Conservation (phyloP, 192 early-diverging fungal species). For the Phlyctochytrium arcticum region DNA sequence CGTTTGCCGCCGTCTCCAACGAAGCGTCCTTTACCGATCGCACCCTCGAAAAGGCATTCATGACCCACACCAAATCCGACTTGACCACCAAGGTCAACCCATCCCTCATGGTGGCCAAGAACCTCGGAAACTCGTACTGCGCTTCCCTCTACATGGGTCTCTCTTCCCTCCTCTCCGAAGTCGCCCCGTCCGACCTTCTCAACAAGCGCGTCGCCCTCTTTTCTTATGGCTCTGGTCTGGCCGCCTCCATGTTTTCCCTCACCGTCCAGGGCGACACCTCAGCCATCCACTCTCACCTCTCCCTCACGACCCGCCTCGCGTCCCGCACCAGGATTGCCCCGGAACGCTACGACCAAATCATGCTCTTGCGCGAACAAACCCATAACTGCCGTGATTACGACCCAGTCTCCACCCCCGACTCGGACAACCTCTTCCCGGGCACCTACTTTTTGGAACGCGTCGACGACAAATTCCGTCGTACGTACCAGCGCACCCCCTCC, state of each 20-base stretch:
- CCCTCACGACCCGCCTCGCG: constrained; percentile 68
- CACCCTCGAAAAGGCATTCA: constrained; percentile 89
- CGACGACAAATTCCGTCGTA: constrained; percentile 89
- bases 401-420: constrained; percentile 64
- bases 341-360: constrained; percentile 68
- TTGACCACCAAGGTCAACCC: constrained; percentile 77
- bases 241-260: constrained; percentile 91
- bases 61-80: constrained; percentile 68
- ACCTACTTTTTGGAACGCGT: constrained; percentile 87
- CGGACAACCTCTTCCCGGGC: constrained; percentile 64
- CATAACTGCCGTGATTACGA: constrained; percentile 79
- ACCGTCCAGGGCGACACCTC: constrained; percentile 66
- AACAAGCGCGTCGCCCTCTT: constrained; percentile 86
- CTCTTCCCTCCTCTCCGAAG: constrained; percentile 71
- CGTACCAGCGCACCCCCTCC: constrained; percentile 46
- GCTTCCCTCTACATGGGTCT: constrained; percentile 72
- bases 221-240: constrained; percentile 96
- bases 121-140: constrained; percentile 95
- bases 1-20: constrained; percentile 52
- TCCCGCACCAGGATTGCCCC: constrained; percentile 73
- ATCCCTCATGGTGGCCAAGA: constrained; percentile 72
- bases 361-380: constrained; percentile 82
- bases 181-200: constrained; percentile 47
- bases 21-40: constrained; percentile 80
- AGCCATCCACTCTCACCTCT: constrained; percentile 57